Percentiles rank a stretch among this genome's conserved stretches.
Conservation (phyloP, 371 early-diverging fungal genomes). For the Mucor lusitanicus region DNA sequence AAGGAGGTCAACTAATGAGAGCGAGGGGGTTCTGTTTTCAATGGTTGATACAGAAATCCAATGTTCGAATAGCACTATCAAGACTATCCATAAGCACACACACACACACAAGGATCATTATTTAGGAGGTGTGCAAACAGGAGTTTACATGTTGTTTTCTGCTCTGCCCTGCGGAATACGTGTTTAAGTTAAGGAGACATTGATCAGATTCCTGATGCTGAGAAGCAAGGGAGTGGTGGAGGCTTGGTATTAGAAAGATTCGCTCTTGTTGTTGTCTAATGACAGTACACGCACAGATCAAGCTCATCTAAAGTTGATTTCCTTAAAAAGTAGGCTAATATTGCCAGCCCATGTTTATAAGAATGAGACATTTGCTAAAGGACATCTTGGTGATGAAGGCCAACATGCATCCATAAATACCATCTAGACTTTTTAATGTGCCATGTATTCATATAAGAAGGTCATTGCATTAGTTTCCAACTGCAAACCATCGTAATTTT, state of each 20-base stretch:
- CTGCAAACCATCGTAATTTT: background rate
- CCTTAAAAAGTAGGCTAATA: background rate
- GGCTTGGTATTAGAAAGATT: background rate
- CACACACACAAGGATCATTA: background rate
- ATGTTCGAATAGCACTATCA: background rate
- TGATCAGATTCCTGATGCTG: background rate
- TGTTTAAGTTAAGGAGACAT: background rate
- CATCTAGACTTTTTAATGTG: background rate
- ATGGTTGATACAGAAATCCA: background rate
- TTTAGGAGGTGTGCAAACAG: background rate
- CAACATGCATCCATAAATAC: too few relatives aligned
- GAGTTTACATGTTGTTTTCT: background rate
- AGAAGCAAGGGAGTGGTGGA: background rate
- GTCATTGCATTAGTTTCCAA: background rate
- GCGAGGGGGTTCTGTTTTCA: background rate
- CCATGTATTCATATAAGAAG: background rate
- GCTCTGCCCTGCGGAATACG: background rate
- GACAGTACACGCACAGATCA: background rate
- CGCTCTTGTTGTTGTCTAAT: background rate
- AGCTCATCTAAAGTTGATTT: background rate
- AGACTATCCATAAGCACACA: background rate
- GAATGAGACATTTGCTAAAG: background rate
- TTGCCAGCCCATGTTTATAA: background rate
- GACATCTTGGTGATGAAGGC: too few relatives aligned
- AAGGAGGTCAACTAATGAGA: background rate